These are phyloP conservation scores for Phytophthora litchii DNA, from an alignment of 352 stramenopile species.

Conservation along the genomic window DNA sequence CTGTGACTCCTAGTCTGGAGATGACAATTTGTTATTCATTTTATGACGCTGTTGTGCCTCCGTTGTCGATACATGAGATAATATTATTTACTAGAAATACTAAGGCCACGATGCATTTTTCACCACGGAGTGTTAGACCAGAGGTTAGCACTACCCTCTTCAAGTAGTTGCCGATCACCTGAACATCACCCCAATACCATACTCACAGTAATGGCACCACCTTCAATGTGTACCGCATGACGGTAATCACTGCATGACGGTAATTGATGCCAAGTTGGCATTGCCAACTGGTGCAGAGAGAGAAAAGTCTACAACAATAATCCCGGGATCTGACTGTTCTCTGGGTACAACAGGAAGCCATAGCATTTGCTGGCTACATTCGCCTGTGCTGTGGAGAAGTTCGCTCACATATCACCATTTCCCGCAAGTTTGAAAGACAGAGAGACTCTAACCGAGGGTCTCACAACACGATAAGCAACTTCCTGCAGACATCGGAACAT, in stretches of 20 bases:
- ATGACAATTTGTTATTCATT: background rate
- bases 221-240: no score
- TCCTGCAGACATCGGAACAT: background rate
- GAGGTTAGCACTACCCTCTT: no score
- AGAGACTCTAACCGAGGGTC: background rate
- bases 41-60: background rate
- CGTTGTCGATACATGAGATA: background rate
- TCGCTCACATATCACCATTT: background rate
- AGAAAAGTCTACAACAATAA: background rate
- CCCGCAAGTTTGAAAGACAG: background rate
- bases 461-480: background rate
- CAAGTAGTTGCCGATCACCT: no score
- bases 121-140: no score
- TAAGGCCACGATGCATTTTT: no score
- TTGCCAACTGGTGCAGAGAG: background rate
- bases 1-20: constrained; percentile 4
- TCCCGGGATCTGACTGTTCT: background rate
- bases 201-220: no score
- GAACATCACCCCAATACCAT: no score
- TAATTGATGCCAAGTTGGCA: background rate
- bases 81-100: no score
- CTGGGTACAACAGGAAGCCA: background rate
- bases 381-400: background rate
- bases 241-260: background rate
- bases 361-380: background rate